phyloP scores from a whole-genome alignment of 345 rosid genomes.

The Pistacia vera region DNA sequence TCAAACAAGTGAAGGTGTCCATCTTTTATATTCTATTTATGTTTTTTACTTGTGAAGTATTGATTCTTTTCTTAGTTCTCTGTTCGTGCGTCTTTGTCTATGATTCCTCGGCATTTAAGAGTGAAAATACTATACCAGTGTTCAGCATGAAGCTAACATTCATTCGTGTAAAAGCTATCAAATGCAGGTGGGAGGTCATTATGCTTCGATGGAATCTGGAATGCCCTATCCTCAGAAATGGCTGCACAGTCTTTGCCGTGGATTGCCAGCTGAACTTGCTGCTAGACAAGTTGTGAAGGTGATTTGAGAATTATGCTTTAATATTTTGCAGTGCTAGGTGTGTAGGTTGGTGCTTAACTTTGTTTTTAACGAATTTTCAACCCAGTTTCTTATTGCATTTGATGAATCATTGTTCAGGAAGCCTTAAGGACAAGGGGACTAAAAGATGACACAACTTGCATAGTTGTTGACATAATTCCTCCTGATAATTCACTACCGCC shows the following conservation, averaged over 20 bases:
- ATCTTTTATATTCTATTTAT: background rate
- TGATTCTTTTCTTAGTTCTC: background rate
- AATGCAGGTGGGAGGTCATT: constrained; percentile 81
- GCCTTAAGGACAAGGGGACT: constrained; percentile 79
- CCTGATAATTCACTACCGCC: constrained; percentile 51
- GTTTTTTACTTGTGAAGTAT: background rate
- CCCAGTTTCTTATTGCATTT: background rate
- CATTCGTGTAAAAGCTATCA: constrained; percentile 53
- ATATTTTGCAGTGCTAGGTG: background rate
- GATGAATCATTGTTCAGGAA: constrained; percentile 49
- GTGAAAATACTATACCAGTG: background rate
- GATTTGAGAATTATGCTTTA: constrained; percentile 12
- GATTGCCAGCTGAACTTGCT: constrained; percentile 88
- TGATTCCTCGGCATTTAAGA: background rate
- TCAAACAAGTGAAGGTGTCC: constrained; percentile 87
- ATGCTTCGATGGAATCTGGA: constrained; percentile 98
- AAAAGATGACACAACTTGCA: constrained; percentile 92
- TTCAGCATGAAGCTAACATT: constrained; percentile 18
- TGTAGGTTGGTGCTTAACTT: background rate
- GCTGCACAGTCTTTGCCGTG: constrained; percentile 78
- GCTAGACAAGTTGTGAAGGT: constrained; percentile 95
- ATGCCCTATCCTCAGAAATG: constrained; percentile 73
- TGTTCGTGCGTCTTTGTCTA: background rate
- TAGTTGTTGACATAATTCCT: constrained; percentile 87
- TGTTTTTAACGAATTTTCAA: background rate